Percentiles rank a stretch among this genome's conserved stretches.
phyloP scores from a whole-genome alignment of 345 rosid species.

The Acer negundo region DNA sequence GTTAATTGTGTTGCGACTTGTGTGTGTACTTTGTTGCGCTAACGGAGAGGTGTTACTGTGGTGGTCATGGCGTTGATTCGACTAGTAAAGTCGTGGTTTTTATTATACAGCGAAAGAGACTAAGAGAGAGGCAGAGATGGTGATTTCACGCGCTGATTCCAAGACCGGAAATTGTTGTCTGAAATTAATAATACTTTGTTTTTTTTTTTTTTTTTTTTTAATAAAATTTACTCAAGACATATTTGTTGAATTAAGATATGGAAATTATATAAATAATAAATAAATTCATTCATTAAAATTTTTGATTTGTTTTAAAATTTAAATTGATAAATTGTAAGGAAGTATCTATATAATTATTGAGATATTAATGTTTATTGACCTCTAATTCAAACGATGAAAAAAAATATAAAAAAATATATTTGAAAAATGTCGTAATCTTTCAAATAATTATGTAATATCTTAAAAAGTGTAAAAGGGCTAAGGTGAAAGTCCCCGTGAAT shows the following conservation, averaged over 20 bases:
- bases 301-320: background rate
- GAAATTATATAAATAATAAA: no score
- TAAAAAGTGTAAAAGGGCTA: background rate
- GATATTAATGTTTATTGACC: background rate
- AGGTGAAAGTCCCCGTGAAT: no score
- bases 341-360: no score
- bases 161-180: background rate
- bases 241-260: no score
- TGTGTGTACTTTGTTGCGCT: background rate
- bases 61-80: slow-evolving; percentile 20
- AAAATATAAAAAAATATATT: no score
- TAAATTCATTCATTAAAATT: background rate
- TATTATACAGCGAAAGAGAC: background rate
- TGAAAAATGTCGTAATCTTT: no score
- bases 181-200: background rate
- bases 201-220: no score
- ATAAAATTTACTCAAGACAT: no score
- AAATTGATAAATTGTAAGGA: no score
- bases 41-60: slow-evolving; percentile 4
- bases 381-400: background rate
- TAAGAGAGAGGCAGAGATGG: background rate
- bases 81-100: slow-evolving; percentile 10
- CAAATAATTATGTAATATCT: no score
- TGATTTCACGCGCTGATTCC: slow-evolving; percentile 22
- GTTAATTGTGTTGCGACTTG: background rate